Evolutionary conservation across 2,329 filamentous ascomycete species (phyloP), one percentile per base, ranked within the genome.

Genomic region (Microdochium paspali): DNA sequence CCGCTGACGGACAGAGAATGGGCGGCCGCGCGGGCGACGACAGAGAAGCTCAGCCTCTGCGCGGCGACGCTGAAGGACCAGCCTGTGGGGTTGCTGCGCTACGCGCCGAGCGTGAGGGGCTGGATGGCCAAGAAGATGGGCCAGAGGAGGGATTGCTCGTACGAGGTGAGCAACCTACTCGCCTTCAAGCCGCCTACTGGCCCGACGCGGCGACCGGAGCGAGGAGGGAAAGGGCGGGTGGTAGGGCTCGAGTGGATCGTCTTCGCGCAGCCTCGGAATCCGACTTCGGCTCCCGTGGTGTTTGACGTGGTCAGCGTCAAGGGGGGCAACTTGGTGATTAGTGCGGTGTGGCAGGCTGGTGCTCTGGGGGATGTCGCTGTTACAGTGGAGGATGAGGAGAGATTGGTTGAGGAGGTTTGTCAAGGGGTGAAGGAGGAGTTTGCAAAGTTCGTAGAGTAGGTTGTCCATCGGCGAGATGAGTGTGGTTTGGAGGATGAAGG

Each of bases 121-220:
- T 75, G 70, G 70, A 59, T 61, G 3, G 42, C 54, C 9, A 59
- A 58, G 2, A 67, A 71, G 42, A 45, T 72, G 9, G 65, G 65
- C 4, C 53, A 64, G 46, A 49, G 50, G 24, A 59, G 71, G 24
- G 67, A 69, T 35, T 58, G 51, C 15, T 69, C 68, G 4, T 73
- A 67, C 46, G 69, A 72, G 53, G 47, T 74, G 9, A 74, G 70
- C 55, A 75, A 74, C 50, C 45, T 73, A 2, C 62, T 65, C 25
- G 60, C 56, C 2, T 68, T 73, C 18, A 5, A n/a, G 18, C 18
- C 35, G 35, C 15, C 35, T 5, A n/a, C 35, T 15, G n/a, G 6
- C 15, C 35, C 12, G 35, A 3, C 51, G 58, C 65, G 44, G 51
- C 48, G 15, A 48, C 47, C 2, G 45, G 25, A 3, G 40, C 28